Percentiles rank a stretch among this genome's conserved stretches.
phyloP scores from a whole-genome alignment of 768 basidiomycete species.

The Harrya chromipes region DNA sequence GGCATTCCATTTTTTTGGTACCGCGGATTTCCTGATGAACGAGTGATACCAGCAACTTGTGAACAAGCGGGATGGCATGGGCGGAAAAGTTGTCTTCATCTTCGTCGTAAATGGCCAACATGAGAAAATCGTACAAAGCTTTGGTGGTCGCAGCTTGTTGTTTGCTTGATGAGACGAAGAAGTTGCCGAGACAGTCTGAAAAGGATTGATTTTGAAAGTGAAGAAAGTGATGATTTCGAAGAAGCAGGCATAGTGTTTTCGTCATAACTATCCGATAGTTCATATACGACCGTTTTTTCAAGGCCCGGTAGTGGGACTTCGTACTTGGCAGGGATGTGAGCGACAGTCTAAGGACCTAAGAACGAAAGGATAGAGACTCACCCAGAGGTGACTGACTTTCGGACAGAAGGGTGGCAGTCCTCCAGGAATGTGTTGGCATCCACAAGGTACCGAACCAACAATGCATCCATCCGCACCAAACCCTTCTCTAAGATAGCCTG shows the following conservation, averaged over 20 bases:
- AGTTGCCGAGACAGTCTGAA: not conserved
- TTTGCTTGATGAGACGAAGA: not conserved
- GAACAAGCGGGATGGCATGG: not conserved
- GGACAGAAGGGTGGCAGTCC: not conserved
- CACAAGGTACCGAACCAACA: not conserved
- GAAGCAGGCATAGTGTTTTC: not conserved
- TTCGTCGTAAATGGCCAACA: not conserved
- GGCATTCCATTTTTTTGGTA: conserved; percentile 1
- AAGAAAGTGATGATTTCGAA: not conserved
- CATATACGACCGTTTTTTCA: not conserved
- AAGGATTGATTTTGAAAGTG: not conserved
- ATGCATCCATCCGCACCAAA: not conserved
- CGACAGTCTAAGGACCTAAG: no score
- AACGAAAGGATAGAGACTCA: not conserved
- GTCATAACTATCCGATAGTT: not conserved
- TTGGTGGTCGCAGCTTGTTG: not conserved
- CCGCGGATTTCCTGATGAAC: not conserved
- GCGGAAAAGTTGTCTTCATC: not conserved
- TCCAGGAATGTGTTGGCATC: conserved; percentile 1
- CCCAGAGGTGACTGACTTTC: not conserved
- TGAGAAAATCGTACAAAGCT: not conserved
- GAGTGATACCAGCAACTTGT: not conserved
- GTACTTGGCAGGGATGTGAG: not conserved
- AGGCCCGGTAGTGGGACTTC: not conserved
- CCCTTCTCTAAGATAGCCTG: no score